Percentiles rank a stretch among this genome's conserved stretches.
These are phyloP conservation scores for Galium porrigens DNA, from an alignment of 305 asterid genomes.

Conservation along the genomic window DNA sequence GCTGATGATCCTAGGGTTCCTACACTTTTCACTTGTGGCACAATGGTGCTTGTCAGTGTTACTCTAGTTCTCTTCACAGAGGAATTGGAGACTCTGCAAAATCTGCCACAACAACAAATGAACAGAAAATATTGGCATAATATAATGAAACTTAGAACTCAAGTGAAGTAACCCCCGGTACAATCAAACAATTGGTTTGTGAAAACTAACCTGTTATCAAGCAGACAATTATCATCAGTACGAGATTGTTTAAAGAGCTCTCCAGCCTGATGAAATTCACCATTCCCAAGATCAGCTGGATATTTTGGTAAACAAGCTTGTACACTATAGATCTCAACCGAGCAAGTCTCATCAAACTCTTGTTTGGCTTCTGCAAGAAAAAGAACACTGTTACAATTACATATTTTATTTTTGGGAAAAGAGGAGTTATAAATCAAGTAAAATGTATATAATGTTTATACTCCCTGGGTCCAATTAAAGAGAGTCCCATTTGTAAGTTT, in stretches of 20 bases:
- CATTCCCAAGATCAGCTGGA: slow-evolving; percentile 84
- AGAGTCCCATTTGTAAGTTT: neutral
- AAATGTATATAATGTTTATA: neutral
- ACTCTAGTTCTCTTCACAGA: slow-evolving; percentile 45
- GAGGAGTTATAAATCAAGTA: neutral
- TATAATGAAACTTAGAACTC: neutral
- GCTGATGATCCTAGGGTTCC: slow-evolving; percentile 32
- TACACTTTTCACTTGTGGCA: slow-evolving; percentile 30
- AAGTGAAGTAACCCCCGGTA: neutral
- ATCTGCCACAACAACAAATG: slow-evolving; percentile 26
- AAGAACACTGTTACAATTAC: neutral
- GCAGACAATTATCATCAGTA: slow-evolving; percentile 53
- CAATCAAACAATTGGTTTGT: neutral
- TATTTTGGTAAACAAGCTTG: slow-evolving; percentile 88
- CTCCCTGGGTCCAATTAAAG: neutral
- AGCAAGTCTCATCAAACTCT: slow-evolving; percentile 52
- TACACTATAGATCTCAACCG: slow-evolving; percentile 72
- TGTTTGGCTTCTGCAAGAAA: slow-evolving; percentile 52
- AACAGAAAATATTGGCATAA: neutral
- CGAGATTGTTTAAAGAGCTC: slow-evolving; percentile 57
- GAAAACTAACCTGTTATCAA: slow-evolving; percentile 49
- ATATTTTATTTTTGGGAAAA: neutral
- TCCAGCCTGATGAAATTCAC: slow-evolving; percentile 75
- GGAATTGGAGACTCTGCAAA: slow-evolving; percentile 70
- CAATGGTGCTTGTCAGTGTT: slow-evolving; percentile 25